phyloP scores from a whole-genome alignment of 2,329 filamentous ascomycete genomes.

The Fusarium praegraminearum region DNA sequence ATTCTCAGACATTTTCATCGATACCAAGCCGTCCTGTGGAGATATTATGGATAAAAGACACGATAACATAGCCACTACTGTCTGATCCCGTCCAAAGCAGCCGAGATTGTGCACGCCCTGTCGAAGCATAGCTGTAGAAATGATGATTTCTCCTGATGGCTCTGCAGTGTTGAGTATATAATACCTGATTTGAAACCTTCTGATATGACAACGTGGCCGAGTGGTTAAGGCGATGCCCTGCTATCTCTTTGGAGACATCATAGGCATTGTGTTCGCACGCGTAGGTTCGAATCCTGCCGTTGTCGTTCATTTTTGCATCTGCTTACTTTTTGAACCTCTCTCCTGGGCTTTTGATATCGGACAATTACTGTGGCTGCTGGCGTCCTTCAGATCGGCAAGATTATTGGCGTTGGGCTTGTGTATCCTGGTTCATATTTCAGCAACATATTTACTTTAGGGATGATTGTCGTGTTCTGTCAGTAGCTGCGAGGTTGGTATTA shows the following conservation, averaged over 20 bases:
- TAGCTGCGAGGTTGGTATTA: not conserved
- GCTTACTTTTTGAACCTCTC: not conserved
- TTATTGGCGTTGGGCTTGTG: not conserved
- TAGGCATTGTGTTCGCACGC: slow-evolving; percentile 36
- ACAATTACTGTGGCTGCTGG: not conserved
- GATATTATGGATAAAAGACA: too few species aligned
- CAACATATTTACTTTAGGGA: too few species aligned
- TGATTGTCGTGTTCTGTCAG: too few species aligned
- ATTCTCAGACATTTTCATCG: too few species aligned
- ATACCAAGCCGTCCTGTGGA: too few species aligned
- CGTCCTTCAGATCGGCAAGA: too few species aligned
- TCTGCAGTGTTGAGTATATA: fast-evolving
- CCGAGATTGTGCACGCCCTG: too few species aligned
- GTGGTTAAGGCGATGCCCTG: slow-evolving; percentile 37
- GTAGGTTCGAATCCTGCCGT: slow-evolving; percentile 37
- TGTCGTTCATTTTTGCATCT: slow-evolving; percentile 9
- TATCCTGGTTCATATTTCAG: not conserved
- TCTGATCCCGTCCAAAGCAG: too few species aligned
- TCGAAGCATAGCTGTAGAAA: not conserved
- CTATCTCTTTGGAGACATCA: slow-evolving; percentile 30
- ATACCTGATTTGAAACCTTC: not conserved
- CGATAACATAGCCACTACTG: too few species aligned
- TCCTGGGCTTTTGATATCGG: not conserved
- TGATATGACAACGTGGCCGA: slow-evolving; percentile 29
- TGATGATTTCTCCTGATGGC: not conserved